Base-by-base conservation (phyloP, 805 yeast species). In the Metschnikowia colocasiae region DNA sequence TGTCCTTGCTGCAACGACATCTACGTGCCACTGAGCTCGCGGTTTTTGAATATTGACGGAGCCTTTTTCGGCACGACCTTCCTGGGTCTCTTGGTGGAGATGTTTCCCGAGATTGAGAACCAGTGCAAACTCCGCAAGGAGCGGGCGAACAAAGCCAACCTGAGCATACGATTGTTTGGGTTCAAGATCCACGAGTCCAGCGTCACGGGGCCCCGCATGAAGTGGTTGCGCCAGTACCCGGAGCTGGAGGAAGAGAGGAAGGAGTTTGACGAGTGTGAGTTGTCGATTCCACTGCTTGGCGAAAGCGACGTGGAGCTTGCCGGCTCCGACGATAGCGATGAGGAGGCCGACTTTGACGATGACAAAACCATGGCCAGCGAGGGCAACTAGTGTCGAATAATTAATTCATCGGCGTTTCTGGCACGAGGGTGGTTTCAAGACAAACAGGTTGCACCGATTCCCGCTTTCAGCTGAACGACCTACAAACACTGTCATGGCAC, bases 51-150 rank as follows among this genome's bases (percentile, higher is more conserved):
- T 60, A 80, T 94, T 36, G 99, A 94, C 66, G 99, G 99, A 4
- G 97, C 98, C 1, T 94, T 85, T 60, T 94, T 95, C 71, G 98
- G 99, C 4, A 89, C 98, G 0, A 83, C 95, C 30, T 94, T 94
- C 69, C 94, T 97, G 1, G 97, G 97, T 2, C 77, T 94, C 56
- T 86, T 94, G 59, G 80, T 94, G 51, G 87, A 90, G 62, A 85
- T 87, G 78, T 90, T 85, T 69, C 89, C 94, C n/a, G 97, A 89
- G 54, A 80, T 90, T 43, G 95, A 86, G 61, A 80, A 80, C 57
- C 89, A 86, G 59, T 83, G 88, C 55, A 74, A 76, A 47, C 73
- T 79, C 48, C 74, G 86, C 59, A 66, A 70, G 48, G 65, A 68
- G 48, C 67, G 69, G 42, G 69, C 67, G 37, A 71, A 80, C 53